These are phyloP conservation scores for Mucor mucedo DNA, from an alignment of 371 early-diverging fungal genomes.

Conservation along the genomic window DNA sequence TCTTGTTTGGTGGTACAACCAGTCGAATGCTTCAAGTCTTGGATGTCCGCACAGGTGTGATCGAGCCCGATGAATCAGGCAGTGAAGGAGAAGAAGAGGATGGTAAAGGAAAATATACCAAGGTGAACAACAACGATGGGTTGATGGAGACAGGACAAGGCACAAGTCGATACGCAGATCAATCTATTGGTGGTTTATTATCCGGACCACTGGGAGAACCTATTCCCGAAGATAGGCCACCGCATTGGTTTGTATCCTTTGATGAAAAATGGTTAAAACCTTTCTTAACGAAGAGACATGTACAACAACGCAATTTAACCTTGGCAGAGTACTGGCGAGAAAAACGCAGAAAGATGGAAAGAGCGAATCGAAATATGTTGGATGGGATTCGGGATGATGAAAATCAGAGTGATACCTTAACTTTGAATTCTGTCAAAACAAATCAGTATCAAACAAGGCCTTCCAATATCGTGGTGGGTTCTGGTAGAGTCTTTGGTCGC, in stretches of 20 bases:
- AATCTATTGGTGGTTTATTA: constrained; percentile 45
- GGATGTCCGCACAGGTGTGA: constrained; percentile 78
- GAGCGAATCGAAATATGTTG: constrained; percentile 47
- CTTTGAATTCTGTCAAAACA: constrained; percentile 38
- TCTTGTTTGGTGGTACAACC: constrained; percentile 90
- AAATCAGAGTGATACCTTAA: constrained; percentile 37
- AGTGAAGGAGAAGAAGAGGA: constrained; percentile 65
- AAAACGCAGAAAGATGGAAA: constrained; percentile 55
- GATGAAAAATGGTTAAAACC: constrained; percentile 84
- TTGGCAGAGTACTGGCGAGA: constrained; percentile 56
- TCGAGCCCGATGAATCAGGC: constrained; percentile 58
- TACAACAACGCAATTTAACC: constrained; percentile 50
- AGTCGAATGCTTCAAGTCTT: constrained; percentile 77
- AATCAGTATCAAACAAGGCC: background rate
- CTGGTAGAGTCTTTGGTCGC: constrained; percentile 55
- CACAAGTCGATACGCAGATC: constrained; percentile 31
- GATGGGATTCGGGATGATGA: constrained; percentile 44
- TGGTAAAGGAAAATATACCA: constrained; percentile 13
- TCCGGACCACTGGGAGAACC: constrained; percentile 61
- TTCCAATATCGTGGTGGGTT: constrained; percentile 32
- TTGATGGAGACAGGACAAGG: constrained; percentile 21
- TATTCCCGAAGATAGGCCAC: constrained; percentile 54
- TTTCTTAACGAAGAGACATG: constrained; percentile 62
- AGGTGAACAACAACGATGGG: constrained; percentile 26
- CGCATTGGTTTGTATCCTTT: constrained; percentile 87